Base-by-base conservation (phyloP, 176 grass and related monocot genomes). In the Leersia perrieri region DNA sequence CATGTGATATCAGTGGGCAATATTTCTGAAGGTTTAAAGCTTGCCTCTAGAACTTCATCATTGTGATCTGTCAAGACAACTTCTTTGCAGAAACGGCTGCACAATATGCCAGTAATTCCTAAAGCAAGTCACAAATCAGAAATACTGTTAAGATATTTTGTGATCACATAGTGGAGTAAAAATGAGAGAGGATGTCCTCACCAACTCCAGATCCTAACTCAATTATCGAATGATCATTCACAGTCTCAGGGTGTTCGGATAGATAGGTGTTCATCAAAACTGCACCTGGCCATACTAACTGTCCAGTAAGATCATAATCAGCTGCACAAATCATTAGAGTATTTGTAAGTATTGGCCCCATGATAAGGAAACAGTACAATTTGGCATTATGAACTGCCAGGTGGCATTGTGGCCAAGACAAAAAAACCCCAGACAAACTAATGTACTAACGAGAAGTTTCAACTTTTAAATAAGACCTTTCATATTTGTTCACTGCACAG, bases 41-140 rank as follows among this genome's bases (percentile, higher is more conserved):
- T 95, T 98, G 33, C 95, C 90, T 93, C 96, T 63, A 98, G 63
- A 79, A 98, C 96, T 95, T 95, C 92, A 42, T 95, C 96, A 88
- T 93, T 95, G 87, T 95, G 90, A 76, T 95, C 96, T 44, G 96
- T 95, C 79, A 98, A 72, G 49, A 98, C 79, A 69, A 86, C 84
- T 63, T 91, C 75, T 81, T 71, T 71, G 80, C 92, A 93, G 78
- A 95, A 95, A 88, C 68, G 84, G 74, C 92, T 95, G 55, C 90
- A 98, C 68, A 95, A 88, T 87, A 95, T 86, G 73, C 92, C 90
- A 6, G 90, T 98, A 91, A 98, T 91, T 33, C 96, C 96, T 95
- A 84, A 8, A 83, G 35, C 20, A 71, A 29, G 38, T 71, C 38
- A 67, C 22, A 93, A 85, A 62, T 60, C 63, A 91, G 20, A 71